Evolutionary conservation across 2,329 filamentous ascomycete genomes (phyloP).

Genomic region (Ceratocystiopsis minuta): DNA sequence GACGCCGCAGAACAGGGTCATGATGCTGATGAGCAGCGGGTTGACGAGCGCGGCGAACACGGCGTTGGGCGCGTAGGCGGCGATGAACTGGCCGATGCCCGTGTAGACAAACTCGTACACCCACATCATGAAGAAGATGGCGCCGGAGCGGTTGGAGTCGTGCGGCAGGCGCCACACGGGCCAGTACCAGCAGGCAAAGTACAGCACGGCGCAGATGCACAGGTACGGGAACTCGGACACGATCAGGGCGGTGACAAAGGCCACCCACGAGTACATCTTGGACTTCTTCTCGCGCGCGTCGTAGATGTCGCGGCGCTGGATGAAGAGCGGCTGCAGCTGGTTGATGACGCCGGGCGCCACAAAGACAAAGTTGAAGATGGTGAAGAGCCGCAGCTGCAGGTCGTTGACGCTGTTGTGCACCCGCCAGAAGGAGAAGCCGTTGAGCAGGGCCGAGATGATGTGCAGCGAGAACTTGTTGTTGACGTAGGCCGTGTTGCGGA

Average conservation of each 20-base stretch:
- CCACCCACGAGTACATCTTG: no score
- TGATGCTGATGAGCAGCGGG: constrained; percentile 33
- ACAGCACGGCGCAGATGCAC: no score
- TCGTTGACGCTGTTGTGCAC: constrained; percentile 35
- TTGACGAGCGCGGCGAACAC: constrained; percentile 40
- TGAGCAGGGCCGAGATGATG: constrained; percentile 35
- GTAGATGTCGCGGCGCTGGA: constrained; percentile 47
- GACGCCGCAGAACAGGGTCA: constrained; percentile 58
- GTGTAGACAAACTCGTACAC: constrained; percentile 43
- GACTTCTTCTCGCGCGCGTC: constrained; percentile 27
- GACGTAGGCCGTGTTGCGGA: constrained; percentile 52
- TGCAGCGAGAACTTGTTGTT: constrained; percentile 46
- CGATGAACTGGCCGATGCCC: constrained; percentile 42
- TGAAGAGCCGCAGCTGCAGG: constrained; percentile 52
- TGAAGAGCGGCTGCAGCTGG: constrained; percentile 54
- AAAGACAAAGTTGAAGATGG: constrained; percentile 50
- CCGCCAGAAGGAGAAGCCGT: constrained; percentile 44
- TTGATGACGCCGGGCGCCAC: constrained; percentile 48
- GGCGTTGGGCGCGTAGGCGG: constrained; percentile 42
- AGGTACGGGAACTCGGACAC: no score
- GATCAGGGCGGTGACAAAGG: no score
- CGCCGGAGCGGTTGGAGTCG: constrained; percentile 21
- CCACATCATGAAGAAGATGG: constrained; percentile 34
- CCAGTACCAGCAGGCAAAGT: no score
- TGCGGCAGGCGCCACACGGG: no score